phyloP scores from a whole-genome alignment of 2,329 filamentous ascomycete species.

The Fusarium aywerte region DNA sequence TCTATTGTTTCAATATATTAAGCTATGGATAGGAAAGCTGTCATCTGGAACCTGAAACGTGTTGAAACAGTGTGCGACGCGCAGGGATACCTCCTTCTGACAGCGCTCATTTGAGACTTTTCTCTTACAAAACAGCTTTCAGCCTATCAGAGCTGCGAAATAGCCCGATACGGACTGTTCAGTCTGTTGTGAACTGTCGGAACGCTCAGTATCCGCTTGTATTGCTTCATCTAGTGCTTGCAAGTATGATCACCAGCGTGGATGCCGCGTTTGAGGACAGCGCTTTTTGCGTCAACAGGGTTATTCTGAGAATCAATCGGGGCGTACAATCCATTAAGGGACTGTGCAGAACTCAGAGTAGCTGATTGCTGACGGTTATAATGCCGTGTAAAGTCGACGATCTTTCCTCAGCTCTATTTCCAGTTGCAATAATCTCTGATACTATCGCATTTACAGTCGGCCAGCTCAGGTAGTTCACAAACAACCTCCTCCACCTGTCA shows the following conservation, averaged over 20 bases:
- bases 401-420: not conserved
- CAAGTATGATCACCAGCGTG: not conserved
- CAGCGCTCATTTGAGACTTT: not conserved
- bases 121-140: not conserved
- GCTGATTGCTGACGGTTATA: not conserved
- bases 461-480: not conserved
- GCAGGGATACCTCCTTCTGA: slow-evolving; percentile 18
- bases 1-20: too few relatives aligned
- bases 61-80: slow-evolving; percentile 23
- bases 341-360: not conserved
- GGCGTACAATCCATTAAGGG: rapidly evolving
- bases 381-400: not conserved
- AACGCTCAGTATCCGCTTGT: not conserved
- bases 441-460: not conserved
- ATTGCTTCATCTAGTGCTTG: not conserved
- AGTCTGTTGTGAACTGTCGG: not conserved
- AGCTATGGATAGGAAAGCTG: rapidly evolving
- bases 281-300: not conserved
- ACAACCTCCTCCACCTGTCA: not conserved
- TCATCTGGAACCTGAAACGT: not conserved
- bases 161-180: too few relatives aligned
- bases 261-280: not conserved
- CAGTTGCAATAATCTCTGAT: not conserved
- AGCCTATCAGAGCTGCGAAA: not conserved
- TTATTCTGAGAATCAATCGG: not conserved